These are phyloP conservation scores for Chlamydomonas sphaeroides DNA, from an alignment of 139 green algal genomes.

Conservation along the genomic window DNA sequence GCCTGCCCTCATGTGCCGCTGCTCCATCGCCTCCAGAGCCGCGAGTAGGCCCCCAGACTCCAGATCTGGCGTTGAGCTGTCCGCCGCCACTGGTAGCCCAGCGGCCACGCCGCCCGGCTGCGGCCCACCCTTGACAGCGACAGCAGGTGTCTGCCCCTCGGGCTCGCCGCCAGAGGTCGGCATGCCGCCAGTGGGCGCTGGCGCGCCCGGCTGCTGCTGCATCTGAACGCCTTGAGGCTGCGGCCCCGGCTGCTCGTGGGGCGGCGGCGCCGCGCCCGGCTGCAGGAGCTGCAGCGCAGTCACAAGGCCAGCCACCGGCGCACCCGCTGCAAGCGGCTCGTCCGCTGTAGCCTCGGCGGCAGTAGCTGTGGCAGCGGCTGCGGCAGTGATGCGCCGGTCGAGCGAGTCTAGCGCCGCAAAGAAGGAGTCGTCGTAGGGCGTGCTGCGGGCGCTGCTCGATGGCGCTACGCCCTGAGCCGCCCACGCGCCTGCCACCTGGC, in stretches of 20 bases:
- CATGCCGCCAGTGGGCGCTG: no score
- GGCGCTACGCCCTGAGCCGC: neutral
- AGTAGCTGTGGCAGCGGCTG: neutral
- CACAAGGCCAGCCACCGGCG: neutral
- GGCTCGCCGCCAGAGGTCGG: no score
- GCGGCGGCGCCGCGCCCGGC: neutral
- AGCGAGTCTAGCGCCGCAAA: conserved; percentile 39
- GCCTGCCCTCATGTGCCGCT: neutral
- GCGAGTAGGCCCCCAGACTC: neutral
- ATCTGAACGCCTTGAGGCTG: no score
- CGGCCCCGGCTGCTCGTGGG: neutral
- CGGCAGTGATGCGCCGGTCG: neutral
- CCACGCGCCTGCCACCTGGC: neutral
- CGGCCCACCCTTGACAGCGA: neutral
- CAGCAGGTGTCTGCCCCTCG: no score
- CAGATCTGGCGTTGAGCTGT: no score
- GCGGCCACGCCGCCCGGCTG: neutral
- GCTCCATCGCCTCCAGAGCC: conserved; percentile 15
- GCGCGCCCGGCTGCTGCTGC: neutral
- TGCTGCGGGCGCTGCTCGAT: conserved; percentile 27
- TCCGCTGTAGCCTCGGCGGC: neutral
- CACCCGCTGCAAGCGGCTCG: neutral
- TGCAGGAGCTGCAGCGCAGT: conserved; percentile 22
- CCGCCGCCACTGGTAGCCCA: neutral
- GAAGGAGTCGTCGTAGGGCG: conserved; percentile 27